These are phyloP conservation scores for Cladosporium austrohemisphaericum DNA, from an alignment of 2,329 filamentous ascomycete genomes.

Conservation along the genomic window DNA sequence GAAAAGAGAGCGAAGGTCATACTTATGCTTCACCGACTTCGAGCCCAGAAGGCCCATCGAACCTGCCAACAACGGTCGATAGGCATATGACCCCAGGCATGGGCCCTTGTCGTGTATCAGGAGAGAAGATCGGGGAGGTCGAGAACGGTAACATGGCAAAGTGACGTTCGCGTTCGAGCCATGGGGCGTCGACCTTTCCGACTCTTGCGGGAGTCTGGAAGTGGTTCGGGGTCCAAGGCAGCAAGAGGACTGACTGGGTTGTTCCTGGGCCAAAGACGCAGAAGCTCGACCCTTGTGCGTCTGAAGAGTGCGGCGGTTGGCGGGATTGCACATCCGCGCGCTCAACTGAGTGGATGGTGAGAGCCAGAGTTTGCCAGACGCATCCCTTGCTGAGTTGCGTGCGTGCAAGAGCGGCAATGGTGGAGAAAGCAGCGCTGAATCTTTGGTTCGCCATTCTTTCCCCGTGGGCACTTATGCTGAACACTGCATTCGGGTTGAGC, in stretches of 20 bases:
- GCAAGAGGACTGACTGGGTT: background rate
- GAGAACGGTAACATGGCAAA: slow-evolving; percentile 11
- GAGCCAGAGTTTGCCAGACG: no score
- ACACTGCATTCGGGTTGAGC: background rate
- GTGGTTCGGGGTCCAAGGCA: background rate
- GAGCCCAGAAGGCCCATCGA: background rate
- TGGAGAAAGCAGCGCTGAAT: background rate
- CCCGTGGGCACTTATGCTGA: background rate
- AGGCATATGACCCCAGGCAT: background rate
- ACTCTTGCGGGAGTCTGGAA: background rate
- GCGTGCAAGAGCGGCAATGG: background rate
- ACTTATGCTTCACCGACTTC: slow-evolving; percentile 12
- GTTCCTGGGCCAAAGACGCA: no score
- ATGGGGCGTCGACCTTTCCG: slow-evolving; percentile 1
- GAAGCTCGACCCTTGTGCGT: no score
- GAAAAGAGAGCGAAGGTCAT: background rate
- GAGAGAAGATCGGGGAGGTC: background rate
- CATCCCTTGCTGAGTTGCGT: slow-evolving; percentile 10
- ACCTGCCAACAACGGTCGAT: slow-evolving; percentile 7
- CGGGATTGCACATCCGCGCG: no score
- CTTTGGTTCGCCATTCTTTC: slow-evolving; percentile 1
- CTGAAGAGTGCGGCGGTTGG: no score
- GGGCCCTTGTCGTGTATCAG: background rate
- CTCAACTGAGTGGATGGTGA: slow-evolving; percentile 2
- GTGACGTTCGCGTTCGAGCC: slow-evolving; percentile 1